Percentiles rank a stretch among this genome's conserved stretches.
These are phyloP conservation scores for Achaetomium macrosporum DNA, from an alignment of 2,329 filamentous ascomycete species.

Conservation along the genomic window DNA sequence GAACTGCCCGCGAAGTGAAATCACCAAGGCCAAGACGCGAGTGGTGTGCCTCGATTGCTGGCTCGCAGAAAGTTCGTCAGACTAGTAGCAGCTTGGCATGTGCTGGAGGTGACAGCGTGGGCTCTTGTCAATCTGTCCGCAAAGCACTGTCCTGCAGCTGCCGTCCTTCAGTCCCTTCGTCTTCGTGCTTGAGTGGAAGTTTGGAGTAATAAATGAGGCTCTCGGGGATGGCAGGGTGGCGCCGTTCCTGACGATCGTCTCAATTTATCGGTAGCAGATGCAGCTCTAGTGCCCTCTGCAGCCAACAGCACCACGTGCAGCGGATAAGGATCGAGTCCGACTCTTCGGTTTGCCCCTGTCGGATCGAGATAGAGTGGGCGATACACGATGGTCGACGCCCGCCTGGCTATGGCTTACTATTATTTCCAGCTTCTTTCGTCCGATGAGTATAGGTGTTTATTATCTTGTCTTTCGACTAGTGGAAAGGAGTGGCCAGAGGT, in stretches of 20 bases:
- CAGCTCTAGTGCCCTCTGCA: constrained; percentile 16
- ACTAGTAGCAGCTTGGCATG: constrained; percentile 24
- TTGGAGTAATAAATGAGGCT: neutral
- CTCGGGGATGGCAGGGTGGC: neutral
- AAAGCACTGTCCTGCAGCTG: constrained; percentile 12
- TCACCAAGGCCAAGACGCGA: constrained; percentile 2
- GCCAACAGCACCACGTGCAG: constrained; percentile 20
- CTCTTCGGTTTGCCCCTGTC: constrained; percentile 14
- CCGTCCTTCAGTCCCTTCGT: neutral
- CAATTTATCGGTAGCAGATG: constrained; percentile 7
- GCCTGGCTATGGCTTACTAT: neutral
- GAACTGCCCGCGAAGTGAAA: constrained; percentile 7
- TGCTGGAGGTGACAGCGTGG: constrained; percentile 8
- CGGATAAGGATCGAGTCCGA: constrained; percentile 19
- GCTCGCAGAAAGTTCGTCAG: constrained; percentile 1
- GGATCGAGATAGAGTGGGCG: neutral
- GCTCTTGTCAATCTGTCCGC: neutral
- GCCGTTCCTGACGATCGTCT: constrained; percentile 17
- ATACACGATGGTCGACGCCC: neutral
- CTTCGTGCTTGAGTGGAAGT: neutral
- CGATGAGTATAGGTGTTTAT: neutral
- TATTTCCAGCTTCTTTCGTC: neutral
- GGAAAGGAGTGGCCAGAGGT: constrained; percentile 14
- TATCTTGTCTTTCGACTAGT: neutral
- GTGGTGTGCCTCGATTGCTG: constrained; percentile 14